phyloP scores from a whole-genome alignment of 2,329 filamentous ascomycete species.

The Fusarium pseudoanthophilum region DNA sequence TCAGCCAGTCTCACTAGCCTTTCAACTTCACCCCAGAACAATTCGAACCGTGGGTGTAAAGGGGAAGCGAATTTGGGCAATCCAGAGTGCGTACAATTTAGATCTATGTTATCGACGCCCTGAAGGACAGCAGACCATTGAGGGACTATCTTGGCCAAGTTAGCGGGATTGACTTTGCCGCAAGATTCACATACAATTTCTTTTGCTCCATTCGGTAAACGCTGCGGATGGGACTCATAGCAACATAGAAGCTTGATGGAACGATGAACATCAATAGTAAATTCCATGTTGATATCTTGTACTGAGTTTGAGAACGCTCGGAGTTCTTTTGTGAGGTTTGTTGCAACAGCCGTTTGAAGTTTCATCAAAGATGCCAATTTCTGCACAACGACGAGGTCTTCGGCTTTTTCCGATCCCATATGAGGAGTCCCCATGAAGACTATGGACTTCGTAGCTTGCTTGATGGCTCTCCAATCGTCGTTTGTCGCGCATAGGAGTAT shows the following conservation, averaged over 20 bases:
- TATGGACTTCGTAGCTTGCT: slow-evolving; percentile 33
- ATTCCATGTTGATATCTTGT: slow-evolving; percentile 40
- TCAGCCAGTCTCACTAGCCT: slow-evolving; percentile 29
- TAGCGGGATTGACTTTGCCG: background rate
- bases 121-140: slow-evolving; percentile 38
- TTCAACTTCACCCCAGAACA: slow-evolving; percentile 37
- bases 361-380: slow-evolving; percentile 33
- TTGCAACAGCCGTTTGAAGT: slow-evolving; percentile 26
- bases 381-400: slow-evolving; percentile 35
- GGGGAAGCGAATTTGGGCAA: slow-evolving; percentile 33
- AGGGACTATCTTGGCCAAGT: slow-evolving; percentile 30
- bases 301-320: slow-evolving; percentile 31
- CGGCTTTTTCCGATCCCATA: slow-evolving; percentile 36
- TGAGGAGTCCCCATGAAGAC: slow-evolving; percentile 39
- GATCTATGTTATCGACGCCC: slow-evolving; percentile 34
- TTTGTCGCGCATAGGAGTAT: slow-evolving; percentile 35
- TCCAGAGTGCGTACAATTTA: slow-evolving; percentile 36
- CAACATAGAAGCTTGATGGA: slow-evolving; percentile 37
- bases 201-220: slow-evolving; percentile 25
- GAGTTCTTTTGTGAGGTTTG: slow-evolving; percentile 37
- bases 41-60: slow-evolving; percentile 29
- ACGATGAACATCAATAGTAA: slow-evolving; percentile 37
- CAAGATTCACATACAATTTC: slow-evolving; percentile 22
- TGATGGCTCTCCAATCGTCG: slow-evolving; percentile 31
- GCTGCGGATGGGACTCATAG: slow-evolving; percentile 36